Base-by-base conservation (phyloP, 345 rosid genomes). In the Citrus australasica region DNA sequence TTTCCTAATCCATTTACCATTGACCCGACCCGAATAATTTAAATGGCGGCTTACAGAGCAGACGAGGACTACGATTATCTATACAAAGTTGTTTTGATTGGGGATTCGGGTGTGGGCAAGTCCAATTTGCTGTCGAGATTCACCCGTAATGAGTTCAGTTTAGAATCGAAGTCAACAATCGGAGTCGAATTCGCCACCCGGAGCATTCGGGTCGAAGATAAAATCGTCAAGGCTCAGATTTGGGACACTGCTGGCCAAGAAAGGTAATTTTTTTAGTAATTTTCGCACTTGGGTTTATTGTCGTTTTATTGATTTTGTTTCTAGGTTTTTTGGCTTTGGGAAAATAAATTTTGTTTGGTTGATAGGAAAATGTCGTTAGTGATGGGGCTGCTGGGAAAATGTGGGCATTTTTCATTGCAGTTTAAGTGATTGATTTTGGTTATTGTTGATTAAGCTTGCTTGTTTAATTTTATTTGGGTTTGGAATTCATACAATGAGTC, bases 241-340 rank as follows among this genome's bases (percentile, higher is more conserved):
- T 92, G 95, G 97, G 97, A 92, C 79, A 92, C 95, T 33, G 95
- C 95, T 28, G 95, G 97, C 56, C 95, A 91, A 78, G 95, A 93
- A 75, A 91, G 95, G 95, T 89, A 76, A 67, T 37, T 2, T 60
- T 56, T 9, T 4, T 22, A 2, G 8, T 8, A 65, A 42, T 42
- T 75, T 55, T 28, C n/a, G 38, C 14, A 10, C 22, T 17, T 11
- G 30, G 14, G 13, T 70, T 71, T 19, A 3, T 53, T 1, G 42
- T 32, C 33, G 30, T 71, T 70, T 30, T 51, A 51, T 53, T 53
- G 40, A 53, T 71, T 27, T 53, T 48, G 38, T 14, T 33, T 19
- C 6, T 55, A 53, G 62, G 74, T 38, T 17, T 30, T 55, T 19
- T 21, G 62, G 27, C 4, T 19, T 30, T 28, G n/a, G 24, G 11